Evolutionary conservation across 2,329 filamentous ascomycete species (phyloP), one percentile per base, ranked within the genome.

Genomic region (Ramularia collo-cygni): DNA sequence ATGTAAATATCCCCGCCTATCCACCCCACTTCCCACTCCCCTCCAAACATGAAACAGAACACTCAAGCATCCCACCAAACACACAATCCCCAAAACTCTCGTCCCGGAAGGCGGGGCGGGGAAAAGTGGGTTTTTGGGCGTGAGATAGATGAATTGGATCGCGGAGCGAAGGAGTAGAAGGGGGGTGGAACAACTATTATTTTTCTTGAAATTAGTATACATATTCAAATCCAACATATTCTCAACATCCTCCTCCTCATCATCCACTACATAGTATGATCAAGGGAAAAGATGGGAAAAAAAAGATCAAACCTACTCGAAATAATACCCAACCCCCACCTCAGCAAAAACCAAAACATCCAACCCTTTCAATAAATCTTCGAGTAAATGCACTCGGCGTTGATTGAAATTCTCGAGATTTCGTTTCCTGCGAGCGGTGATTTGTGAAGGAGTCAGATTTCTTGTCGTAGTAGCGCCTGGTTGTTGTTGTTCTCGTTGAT

Each of bases 261-360:
- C n/a, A n/a, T n/a, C n/a, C n/a, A n/a, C n/a, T n/a, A n/a, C n/a
- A n/a, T n/a, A n/a, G n/a, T n/a, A n/a, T n/a, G n/a, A n/a, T n/a
- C n/a, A n/a, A n/a, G n/a, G n/a, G n/a, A n/a, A n/a, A n/a, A n/a
- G n/a, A n/a, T n/a, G n/a, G n/a, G n/a, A n/a, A n/a, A n/a, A n/a
- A n/a, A n/a, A n/a, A n/a, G n/a, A n/a, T n/a, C n/a, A n/a, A n/a
- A n/a, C 72, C 53, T 67, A 79, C 76, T 81, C 77, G 61, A 79
- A 69, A 57, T 81, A 76, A 59, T 81, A 81, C 43, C 79, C 60
- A 6, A 70, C 68, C 27, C 76, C 75, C 43, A 81, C 63, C 63
- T 81, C 66, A 57, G 76, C 72, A 61, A 78, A 81, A 40, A 79
- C 69, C 34, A 78, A 54, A 50, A 76, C 68, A 52, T 81, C 77